Base-by-base conservation (phyloP, 2,329 filamentous ascomycete genomes). In the Westerdykella ornata region DNA sequence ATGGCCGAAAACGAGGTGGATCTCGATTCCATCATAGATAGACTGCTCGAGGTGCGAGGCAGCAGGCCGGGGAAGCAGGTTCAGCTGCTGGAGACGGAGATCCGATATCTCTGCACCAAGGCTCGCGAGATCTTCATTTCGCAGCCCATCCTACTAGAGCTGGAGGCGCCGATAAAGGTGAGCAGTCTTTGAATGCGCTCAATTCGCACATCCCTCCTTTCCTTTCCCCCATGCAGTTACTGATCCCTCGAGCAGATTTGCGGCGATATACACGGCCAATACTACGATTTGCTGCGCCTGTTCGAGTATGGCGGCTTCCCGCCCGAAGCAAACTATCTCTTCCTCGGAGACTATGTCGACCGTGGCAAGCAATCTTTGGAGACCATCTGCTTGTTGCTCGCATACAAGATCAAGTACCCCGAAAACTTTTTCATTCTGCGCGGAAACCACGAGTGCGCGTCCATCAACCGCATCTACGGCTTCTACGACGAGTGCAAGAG, bases 401-500 rank as follows among this genome's bases (percentile, higher is more conserved):
- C 88, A 49, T 98, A 97, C 81, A 98, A 98, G 81, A 94, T 98
- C 80, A 97, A 97, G 75, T 97, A 95, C 68, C 92, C 92, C 37
- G 92, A 98, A 73, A 98, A 98, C 76, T 97, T 98, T 75, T 98
- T 98, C 76, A 85, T 98, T 54, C 81, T 98, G 45, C 88, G 92
- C 56, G 92, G 92, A 51, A 98, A 98, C 76, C 92, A 98, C 76
- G 92, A 98, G 72, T 97, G 92, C 72, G 92, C 92, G 45, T 94
- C 87, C 39, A 94, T 98, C 76, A 98, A 94, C 75, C 88, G 92
- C 65, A 94, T 97, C 70, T 98, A 98, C 69, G 92, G 92, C 46
- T 98, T 98, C 76, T 98, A 98, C 76, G 92, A 98, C 65, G 90
- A 98, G 72, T 98, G 90, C 82, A 98, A 98, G 77, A 84, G 92